Evolutionary conservation across 129 eudicot species (phyloP).

Genomic region (Silybum marianum): DNA sequence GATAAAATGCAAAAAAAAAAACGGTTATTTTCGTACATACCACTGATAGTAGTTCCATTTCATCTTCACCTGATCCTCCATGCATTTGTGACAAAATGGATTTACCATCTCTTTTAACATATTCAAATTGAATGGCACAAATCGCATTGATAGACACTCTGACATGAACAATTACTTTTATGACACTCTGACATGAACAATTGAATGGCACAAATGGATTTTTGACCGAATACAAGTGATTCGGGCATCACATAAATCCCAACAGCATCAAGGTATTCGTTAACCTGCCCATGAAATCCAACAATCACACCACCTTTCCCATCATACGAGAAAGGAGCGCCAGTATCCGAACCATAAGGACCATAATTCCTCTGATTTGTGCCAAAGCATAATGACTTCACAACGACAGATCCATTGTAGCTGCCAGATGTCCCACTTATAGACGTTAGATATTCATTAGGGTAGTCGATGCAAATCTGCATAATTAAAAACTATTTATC

Average conservation of each 20-base stretch:
- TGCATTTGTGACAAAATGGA: slow-evolving; percentile 18
- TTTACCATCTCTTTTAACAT: slow-evolving; percentile 20
- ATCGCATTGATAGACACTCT: no score
- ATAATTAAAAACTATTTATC: background rate
- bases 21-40: background rate
- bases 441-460: slow-evolving; percentile 9
- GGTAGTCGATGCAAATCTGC: background rate
- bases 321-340: slow-evolving; percentile 19
- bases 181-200: no score
- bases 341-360: slow-evolving; percentile 23
- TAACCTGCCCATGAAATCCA: background rate
- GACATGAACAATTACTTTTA: no score
- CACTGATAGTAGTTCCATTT: background rate
- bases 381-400: slow-evolving; percentile 20
- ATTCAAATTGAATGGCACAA: background rate
- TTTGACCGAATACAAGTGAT: background rate
- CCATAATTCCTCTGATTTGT: slow-evolving; percentile 36
- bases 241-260: slow-evolving; percentile 26
- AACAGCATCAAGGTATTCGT: slow-evolving; percentile 5
- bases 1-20: background rate
- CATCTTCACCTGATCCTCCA: slow-evolving; percentile 24
- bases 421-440: background rate
- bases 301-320: slow-evolving; percentile 23
- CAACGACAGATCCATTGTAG: background rate
- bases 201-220: background rate